A percentile compares a stretch with the other conserved stretches of the same genome.
Conservation (phyloP, 495 filamentous ascomycete genomes). For the Hypoxylon fuscum region DNA sequence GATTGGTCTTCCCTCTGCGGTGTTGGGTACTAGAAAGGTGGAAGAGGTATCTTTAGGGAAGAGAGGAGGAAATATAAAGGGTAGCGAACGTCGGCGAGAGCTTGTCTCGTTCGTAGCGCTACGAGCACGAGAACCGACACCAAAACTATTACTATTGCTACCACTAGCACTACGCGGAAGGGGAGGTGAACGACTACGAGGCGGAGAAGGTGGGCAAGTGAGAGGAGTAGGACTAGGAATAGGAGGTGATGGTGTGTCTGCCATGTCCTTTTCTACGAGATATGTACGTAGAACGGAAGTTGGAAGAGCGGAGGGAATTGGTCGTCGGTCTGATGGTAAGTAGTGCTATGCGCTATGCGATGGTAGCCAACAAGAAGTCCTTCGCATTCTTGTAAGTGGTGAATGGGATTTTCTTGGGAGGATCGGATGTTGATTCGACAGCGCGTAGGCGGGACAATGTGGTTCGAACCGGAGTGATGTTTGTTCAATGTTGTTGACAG, state of each 20-base stretch:
- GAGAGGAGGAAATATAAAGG: constrained; percentile 51
- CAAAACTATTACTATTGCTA: not conserved
- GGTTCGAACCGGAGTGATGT: constrained; percentile 30
- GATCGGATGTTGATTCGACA: constrained; percentile 30
- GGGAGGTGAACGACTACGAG: constrained; percentile 21
- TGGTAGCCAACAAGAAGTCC: constrained; percentile 34
- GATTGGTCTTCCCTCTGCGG: constrained; percentile 55
- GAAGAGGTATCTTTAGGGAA: constrained; percentile 52
- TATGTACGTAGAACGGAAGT: constrained; percentile 7
- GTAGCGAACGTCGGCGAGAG: constrained; percentile 37
- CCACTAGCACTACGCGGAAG: too few species aligned
- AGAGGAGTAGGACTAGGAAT: constrained; percentile 6
- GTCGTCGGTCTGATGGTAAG: constrained; percentile 8
- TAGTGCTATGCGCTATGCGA: constrained; percentile 23
- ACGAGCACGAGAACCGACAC: too few species aligned
- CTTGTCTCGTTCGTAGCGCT: constrained; percentile 7
- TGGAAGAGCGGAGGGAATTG: constrained; percentile 8
- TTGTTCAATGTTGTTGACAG: constrained; percentile 14
- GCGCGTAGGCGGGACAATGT: constrained; percentile 26
- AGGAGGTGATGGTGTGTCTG: constrained; percentile 18
- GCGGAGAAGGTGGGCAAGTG: constrained; percentile 8
- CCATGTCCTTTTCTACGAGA: constrained; percentile 31
- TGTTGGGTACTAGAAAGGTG: constrained; percentile 53
- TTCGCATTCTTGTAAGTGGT: constrained; percentile 15
- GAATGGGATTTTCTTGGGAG: constrained; percentile 20